Evolutionary conservation across 805 yeast genomes (phyloP), one percentile per base, ranked within the genome.

Genomic region (Lachancea nothofagi): DNA sequence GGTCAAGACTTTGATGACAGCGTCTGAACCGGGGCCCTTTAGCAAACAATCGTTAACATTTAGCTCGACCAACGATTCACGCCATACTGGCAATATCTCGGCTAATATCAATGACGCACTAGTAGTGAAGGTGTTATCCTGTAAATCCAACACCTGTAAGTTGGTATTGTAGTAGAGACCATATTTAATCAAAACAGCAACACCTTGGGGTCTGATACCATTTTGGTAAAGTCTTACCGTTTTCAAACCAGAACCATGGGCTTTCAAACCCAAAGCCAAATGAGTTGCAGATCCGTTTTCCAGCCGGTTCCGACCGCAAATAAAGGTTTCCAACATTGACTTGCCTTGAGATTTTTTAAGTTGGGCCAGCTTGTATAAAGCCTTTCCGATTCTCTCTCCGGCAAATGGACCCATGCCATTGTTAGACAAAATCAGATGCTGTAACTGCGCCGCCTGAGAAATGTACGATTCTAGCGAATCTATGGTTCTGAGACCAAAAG

Each of bases 321-420:
- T 76, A 50, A 93, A 90, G 1, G 97, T 86, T 54, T 82, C 80
- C 57, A 88, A 73, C 39, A 75, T 65, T 17, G 73, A 68, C 29
- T 66, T 64, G 22, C 58, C 53, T n/a, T 62, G 59, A 35, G 61
- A 61, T 47, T 68, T 61, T 64, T 88, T 88, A 42, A 79, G 80
- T 37, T 61, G 62, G 15, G 93, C 78, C 48, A 90, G 72, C 50
- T 74, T 72, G 65, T 70, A 85, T 33, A 93, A 74, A 3, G 96
- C 85, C 53, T 78, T 78, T 44, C 97, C 99, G 46, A 93, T 84
- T 60, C 95, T 77, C 42, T 90, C 82, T 53, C 99, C 98, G 1
- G 97, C 95, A 60, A 83, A 83, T 19, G 99, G 99, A 25, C 99
- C 99, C 78, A 93, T 82, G 41, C 99, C 99, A 62, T 93, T 93